phyloP scores from a whole-genome alignment of 164 flowering plant species.

The Warburgia ugandensis region DNA sequence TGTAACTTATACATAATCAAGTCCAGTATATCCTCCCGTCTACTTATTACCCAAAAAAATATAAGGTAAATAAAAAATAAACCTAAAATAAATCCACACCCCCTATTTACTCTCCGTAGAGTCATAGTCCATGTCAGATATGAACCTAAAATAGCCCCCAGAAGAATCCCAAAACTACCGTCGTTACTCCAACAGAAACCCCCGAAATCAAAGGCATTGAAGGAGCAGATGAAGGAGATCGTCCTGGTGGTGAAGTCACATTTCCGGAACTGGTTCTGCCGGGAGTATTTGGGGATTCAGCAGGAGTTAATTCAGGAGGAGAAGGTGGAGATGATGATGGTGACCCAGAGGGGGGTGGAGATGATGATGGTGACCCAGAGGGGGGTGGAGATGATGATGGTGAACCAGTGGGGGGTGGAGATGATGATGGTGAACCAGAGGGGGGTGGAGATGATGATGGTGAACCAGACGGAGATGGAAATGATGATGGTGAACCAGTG shows the following conservation, averaged over 20 bases:
- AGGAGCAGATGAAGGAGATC: not conserved
- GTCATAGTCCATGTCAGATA: no score
- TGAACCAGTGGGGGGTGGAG: slow-evolving; percentile 6
- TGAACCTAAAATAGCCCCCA: no score
- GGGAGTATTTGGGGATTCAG: slow-evolving; percentile 1
- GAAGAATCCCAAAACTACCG: not conserved
- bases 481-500: not conserved
- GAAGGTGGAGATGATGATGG: slow-evolving; percentile 8
- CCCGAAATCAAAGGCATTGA: not conserved
- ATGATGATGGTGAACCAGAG: no score
- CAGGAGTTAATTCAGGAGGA: not conserved
- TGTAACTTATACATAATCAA: no score
- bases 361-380: not conserved
- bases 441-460: slow-evolving; percentile 5
- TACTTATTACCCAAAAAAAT: no score
- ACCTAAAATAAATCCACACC: no score
- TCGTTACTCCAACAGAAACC: not conserved
- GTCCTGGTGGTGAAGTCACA: not conserved
- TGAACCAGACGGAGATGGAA: not conserved
- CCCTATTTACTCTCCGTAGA: no score
- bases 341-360: not conserved
- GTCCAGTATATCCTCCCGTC: no score
- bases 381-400: slow-evolving; percentile 5
- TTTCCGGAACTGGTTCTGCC: not conserved
- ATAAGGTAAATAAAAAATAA: no score